Base-by-base conservation (phyloP, 495 filamentous ascomycete genomes). In the Rostrohypoxylon terebratum region DNA sequence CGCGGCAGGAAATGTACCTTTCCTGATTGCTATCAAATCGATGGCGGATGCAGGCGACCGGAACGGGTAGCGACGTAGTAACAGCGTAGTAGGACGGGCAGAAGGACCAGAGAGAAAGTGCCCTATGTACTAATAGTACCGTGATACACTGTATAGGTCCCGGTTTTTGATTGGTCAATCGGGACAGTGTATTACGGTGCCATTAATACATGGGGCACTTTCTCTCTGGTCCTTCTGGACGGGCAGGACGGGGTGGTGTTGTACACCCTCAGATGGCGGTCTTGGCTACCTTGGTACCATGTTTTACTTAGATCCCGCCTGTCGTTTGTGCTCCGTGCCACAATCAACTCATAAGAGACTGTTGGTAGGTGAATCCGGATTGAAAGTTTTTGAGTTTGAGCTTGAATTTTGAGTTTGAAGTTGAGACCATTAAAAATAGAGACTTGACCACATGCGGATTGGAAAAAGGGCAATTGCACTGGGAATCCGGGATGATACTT, bases 261-360 rank as follows among this genome's bases (percentile, higher is more conserved):
- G 66, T 70, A 59, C 31, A 20, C 38, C 62, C 59, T n/a, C 58
- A 48, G 23, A 23, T 6, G 36, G 47, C 44, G 55, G 64, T 58
- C 51, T 55, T 33, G 20, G 48, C 50, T 61, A 68, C 63, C 51
- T 55, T 33, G 20, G 48, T 57, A 34, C 8, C 47, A 58, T 58
- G 66, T 66, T 40, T 63, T 70, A 74, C 71, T 42, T 53, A 74
- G 71, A 69, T 69, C 66, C 62, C 50, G 71, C 51, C 40, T 63
- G 62, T 69, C 64, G 61, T n/a, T n/a, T 69, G 61, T 65, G 48
- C 55, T 23, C 38, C 60, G 65, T 73, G 47, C 48, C 44, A 68
- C 70, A 55, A 42, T 60, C 55, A 42, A 48, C 61, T 42, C 18
- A 59, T 40, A 63, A 66, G 42, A 69, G 51, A 59, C 42, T 42